Base-by-base conservation (phyloP, 441 rosid species). In the Gossypium schwendimanii region DNA sequence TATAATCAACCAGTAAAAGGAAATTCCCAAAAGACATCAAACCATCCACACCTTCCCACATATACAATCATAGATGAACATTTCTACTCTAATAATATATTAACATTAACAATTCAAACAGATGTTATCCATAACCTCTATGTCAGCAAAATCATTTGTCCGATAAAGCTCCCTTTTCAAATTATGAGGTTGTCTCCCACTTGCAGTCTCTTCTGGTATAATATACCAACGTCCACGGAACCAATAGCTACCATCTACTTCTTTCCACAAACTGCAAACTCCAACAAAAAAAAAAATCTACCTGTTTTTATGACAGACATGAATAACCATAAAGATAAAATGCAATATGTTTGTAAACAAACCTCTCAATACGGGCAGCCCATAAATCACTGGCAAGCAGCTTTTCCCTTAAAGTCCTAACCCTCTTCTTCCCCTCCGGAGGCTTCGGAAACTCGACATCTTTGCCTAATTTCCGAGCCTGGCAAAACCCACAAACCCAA, bases 121-220 rank as follows among this genome's bases (percentile, higher is more conserved):
- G 69, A 58, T 70, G 52, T 76, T 44, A 55, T 24, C 52, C 18
- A 53, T 74, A 69, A 90, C 97, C 97, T 93, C 98, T 39, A 87
- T 77, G 76, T 91, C 92, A 64, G 93, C 90, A 75, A 84, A 89
- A 79, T 93, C 95, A 73, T 89, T 95, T 1, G 97, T 85, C 44
- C 74, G 57, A 81, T 93, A 95, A 78, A 95, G 85, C 83, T 95
- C 99, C 49, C 99, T 85, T 67, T 77, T 91, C 68, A 93, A 71
- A 28, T 90, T 95, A 83, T 93, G 99, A 2, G 84, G 73, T 81
- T 91, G 97, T 53, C 99, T 83, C 57, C 97, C 97, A 4, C 88
- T 76, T 47, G 87, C 89, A 64, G 99, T 91, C 83, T 93, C 97
- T 83, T 93, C 99, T 1, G 97, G 98, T 70, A 93, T 93, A 6